Percentiles rank a stretch among this genome's conserved stretches.
Conservation (phyloP, 2,329 filamentous ascomycete genomes). For the Daldinia sp. region DNA sequence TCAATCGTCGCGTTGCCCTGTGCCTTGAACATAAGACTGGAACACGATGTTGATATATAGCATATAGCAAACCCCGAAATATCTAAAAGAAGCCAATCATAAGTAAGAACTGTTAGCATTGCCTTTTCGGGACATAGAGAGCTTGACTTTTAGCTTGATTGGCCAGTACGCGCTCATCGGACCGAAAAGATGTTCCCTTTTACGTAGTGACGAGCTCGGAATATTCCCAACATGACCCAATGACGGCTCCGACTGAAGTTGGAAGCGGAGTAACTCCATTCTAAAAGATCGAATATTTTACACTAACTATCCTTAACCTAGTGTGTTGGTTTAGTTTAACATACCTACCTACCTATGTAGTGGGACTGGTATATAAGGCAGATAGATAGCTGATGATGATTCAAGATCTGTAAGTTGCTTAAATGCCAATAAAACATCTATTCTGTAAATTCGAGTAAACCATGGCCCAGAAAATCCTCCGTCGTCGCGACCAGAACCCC, state of each 20-base stretch:
- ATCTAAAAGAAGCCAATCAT: background rate
- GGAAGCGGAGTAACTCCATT: constrained; percentile 12
- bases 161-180: background rate
- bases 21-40: no score
- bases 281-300: background rate
- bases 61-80: background rate
- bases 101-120: background rate
- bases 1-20: background rate
- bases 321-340: background rate
- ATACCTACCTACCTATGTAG: no score
- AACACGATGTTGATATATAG: background rate
- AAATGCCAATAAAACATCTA: background rate
- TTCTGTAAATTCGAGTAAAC: background rate
- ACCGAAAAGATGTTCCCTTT: background rate
- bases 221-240: background rate
- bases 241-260: background rate
- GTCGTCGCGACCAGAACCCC: constrained; percentile 34
- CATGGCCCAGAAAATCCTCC: constrained; percentile 34
- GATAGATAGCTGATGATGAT: background rate
- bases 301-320: no score
- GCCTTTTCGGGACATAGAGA: background rate
- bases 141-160: background rate
- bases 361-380: background rate
- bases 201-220: background rate
- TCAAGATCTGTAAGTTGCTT: background rate